Evolutionary conservation across 1,284 basidiomycete genomes (phyloP).

Genomic region (Cryptococcus sp.): DNA sequence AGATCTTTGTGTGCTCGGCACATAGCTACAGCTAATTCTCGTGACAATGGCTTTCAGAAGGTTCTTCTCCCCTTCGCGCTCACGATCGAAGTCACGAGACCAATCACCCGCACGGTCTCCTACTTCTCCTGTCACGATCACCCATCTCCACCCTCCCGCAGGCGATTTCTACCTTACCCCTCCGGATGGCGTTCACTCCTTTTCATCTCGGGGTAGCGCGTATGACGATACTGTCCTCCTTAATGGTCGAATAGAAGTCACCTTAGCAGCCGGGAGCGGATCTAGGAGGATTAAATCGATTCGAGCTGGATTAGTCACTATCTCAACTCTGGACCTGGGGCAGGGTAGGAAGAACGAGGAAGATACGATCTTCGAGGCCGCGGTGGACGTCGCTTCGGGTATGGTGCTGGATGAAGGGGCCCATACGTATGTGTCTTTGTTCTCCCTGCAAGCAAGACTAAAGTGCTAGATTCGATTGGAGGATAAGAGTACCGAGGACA

Average conservation of each 20-base stretch:
- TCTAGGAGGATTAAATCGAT: conserved; percentile 18
- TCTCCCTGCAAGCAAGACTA: too few species aligned
- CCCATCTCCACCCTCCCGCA: neutral
- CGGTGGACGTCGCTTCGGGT: conserved; percentile 17
- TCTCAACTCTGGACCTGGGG: conserved; percentile 23
- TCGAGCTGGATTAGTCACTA: conserved; percentile 20
- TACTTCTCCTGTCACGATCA: neutral
- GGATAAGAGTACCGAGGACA: neutral
- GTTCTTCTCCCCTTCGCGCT: neutral
- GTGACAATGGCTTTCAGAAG: neutral
- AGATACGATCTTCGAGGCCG: conserved; percentile 23
- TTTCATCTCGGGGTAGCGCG: neutral
- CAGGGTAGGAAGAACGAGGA: conserved; percentile 19
- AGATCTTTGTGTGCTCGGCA: neutral
- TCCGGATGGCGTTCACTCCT: neutral
- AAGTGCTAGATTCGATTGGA: neutral
- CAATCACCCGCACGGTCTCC: neutral
- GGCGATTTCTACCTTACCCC: neutral
- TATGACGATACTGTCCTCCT: neutral
- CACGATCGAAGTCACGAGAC: neutral
- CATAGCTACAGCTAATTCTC: neutral
- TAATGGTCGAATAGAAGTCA: neutral
- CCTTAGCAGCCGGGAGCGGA: neutral
- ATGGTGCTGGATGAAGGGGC: conserved; percentile 14
- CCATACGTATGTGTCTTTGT: neutral